Base-by-base conservation (phyloP, 129 eudicot genomes). In the Artemisia tridentata region DNA sequence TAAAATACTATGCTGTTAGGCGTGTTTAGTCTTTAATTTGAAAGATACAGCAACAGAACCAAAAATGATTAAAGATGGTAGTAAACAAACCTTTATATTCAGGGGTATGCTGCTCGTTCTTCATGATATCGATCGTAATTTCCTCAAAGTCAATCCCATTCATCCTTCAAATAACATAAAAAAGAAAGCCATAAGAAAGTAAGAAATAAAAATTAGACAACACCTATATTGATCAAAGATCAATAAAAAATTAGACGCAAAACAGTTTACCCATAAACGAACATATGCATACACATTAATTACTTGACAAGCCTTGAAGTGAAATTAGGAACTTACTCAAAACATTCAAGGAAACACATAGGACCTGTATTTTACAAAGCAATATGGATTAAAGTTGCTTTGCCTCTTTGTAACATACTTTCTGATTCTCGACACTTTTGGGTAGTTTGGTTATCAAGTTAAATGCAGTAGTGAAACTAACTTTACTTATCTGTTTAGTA, bases 91-190 rank as follows among this genome's bases (percentile, higher is more conserved):
- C 97, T 79, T 60, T 78, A 72, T 78, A 90, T 75, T 87, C 91
- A 20, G 97, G 89, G 72, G 95, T 1, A 7, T 66, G 63, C 15
- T 83, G 85, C 59, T 87, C 81, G 62, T 71, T 63, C 23, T 87
- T 85, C 11, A 81, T 23, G 23, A 90, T 53, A 1, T 82, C 76
- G 21, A 83, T 31, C 0, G 53, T 71, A 51, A 82, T 64, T 80
- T 90, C 96, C 75, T 90, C 96, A 72, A 86, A 90, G 2, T 82
- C 87, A 49, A 90, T 86, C 25, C 91, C 95, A 72, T 80, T 84
- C 58, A 75, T 72, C 91, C 97, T 90, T 64, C 38, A 78, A 53
- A 49, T 31, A 10, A 72, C 14, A 63, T 64, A 1, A 23, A 43
- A 66, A 11, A 60, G 11, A 51, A 10, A 38, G 41, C 11, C 68